Evolutionary conservation across 139 green algal genomes (phyloP), one percentile per base, ranked within the genome.

Genomic region (Ettlia oleoabundans): DNA sequence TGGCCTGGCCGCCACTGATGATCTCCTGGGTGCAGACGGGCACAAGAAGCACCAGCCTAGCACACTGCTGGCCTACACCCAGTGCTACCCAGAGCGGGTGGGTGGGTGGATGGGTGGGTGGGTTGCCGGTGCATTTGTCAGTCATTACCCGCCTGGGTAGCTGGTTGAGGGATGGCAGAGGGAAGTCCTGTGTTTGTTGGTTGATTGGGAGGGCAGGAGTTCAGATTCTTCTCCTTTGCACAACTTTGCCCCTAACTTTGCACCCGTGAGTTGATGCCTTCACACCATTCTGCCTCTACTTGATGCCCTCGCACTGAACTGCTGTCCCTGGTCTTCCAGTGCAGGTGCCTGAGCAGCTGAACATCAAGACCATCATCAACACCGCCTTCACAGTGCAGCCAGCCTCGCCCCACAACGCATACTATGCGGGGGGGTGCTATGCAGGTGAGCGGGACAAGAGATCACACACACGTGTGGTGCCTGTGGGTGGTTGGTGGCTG

Each of bases 331-430:
- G n/a, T n/a, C n/a, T n/a, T n/a, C n/a, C n/a, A n/a, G n/a, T 65
- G 55, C 55, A 65, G 55, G 55, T 32, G 55, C 55, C 55, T 9
- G 55, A 72, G 65, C 65, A 72, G 65, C 65, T 72, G 35, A 35
- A 33, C 28, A 51, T 42, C 33, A 72, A 72, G 35, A 47, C 19
- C 35, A 72, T 72, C 21, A n/a, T 72, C 35, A 72, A 72, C 37
- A 42, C 65, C 6, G 65, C 65, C 21, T 35, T 72, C 13, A 47
- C 65, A 26, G 65, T 72, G 65, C 65, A 72, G 65, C 65, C 65
- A 18, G 32, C 65, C 65, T 72, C 65, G 35, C 65, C 65, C 32
- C 65, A 72, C 65, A 72, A 72, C 21, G 65, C 65, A 9, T 72
- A 33, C 18, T 72, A 52, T 9, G 37, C n/a, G 2, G 65, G 65